A percentile compares a stretch with the other conserved stretches of the same genome.
Evolutionary conservation across 805 yeast genomes (phyloP).

Genomic region (Nakazawaea anatomiae): DNA sequence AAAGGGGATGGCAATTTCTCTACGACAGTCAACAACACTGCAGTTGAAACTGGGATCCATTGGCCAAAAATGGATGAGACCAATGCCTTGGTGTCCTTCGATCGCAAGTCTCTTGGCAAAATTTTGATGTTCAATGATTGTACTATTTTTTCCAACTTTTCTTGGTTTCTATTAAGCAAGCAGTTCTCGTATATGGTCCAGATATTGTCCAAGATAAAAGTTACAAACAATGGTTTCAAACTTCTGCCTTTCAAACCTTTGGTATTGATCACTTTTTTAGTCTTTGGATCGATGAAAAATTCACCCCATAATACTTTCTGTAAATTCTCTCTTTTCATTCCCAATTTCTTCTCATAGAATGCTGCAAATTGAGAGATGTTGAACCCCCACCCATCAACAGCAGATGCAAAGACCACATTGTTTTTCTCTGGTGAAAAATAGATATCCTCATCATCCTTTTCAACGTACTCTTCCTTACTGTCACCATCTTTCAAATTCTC

Average conservation of each 20-base stretch:
- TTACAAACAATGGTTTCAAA: conserved; percentile 79
- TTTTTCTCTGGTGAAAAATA: conserved; percentile 85
- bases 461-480: conserved; percentile 48
- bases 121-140: conserved; percentile 63
- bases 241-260: conserved; percentile 55
- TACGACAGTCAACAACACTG: conserved; percentile 77
- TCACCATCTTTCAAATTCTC: conserved; percentile 28
- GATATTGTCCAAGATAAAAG: conserved; percentile 78
- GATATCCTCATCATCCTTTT: conserved; percentile 71
- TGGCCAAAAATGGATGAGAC: conserved; percentile 72
- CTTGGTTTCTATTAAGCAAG: conserved; percentile 58
- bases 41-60: conserved; percentile 91
- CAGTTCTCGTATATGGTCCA: conserved; percentile 87
- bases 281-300: conserved; percentile 80
- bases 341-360: conserved; percentile 77
- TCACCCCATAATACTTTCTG: conserved; percentile 96
- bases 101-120: conserved; percentile 66
- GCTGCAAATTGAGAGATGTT: conserved; percentile 83
- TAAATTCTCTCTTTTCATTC: conserved; percentile 72
- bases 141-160: conserved; percentile 69
- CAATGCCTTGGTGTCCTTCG: conserved; percentile 67
- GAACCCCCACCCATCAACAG: conserved; percentile 98
- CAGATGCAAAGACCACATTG: conserved; percentile 86
- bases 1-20: conserved; percentile 83
- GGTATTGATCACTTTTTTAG: conserved; percentile 71